Base-by-base conservation (phyloP, 805 yeast genomes). In the Metschnikowia baotianmanensis region DNA sequence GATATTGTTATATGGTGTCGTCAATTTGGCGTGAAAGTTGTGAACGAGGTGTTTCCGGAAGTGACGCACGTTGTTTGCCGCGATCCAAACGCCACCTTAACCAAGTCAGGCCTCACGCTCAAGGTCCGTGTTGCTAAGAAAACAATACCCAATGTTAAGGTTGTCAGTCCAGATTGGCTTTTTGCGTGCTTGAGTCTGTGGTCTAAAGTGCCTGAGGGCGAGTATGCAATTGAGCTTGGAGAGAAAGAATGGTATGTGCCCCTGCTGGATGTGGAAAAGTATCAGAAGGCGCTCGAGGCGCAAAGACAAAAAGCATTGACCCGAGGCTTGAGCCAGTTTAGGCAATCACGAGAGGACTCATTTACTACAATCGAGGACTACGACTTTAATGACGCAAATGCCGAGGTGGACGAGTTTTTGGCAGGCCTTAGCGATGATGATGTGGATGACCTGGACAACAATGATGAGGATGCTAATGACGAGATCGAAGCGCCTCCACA, bases 141-240 rank as follows among this genome's bases (percentile, higher is more conserved):
- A 40, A 64, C 72, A n/a, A 66, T 79, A 29, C 81, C 82, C 1
- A 58, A 67, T 15, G 83, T 83, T 25, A 80, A 83, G 51, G 75
- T 91, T n/a, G 96, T 91, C 15, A 83, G 82, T 54, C 90, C 95
- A 2, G 93, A 86, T 54, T 91, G 99, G 99, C 63, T 91, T 2
- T 90, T 90, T 65, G 81, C 83, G 26, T 86, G 96, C 60, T 69
- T 91, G 50, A 80, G 89, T 6, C 64, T 74, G 19, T 91, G 98
- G 98, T 69, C 70, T 40, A 75, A 74, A 33, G 82, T 81, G 0
- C 79, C 81, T 13, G 93, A 83, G 48, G 67, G 58, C 3, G 78
- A 75, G 3, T 90, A 71, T 56, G 58, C 70, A 29, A 67, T 89
- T 15, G 63, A 72, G 5, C 71, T 69, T 5, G 71, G 72, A 16